Base-by-base conservation (phyloP, 306 rosid genomes). In the Senna siamea region DNA sequence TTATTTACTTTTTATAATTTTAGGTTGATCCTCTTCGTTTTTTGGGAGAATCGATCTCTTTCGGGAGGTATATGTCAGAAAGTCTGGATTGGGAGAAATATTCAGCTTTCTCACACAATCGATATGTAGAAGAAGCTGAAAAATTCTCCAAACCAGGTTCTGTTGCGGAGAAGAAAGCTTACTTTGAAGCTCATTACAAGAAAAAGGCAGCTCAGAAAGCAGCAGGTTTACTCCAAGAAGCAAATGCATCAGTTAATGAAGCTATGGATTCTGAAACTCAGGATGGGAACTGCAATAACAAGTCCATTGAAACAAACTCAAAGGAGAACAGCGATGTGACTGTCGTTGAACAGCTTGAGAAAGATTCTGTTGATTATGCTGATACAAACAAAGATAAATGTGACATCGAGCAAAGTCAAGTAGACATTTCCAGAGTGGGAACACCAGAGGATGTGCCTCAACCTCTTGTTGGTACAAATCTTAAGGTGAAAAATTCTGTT, bases 151-250 rank as follows among this genome's bases (percentile, higher is more conserved):
- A 84, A 74, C 96, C 96, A 0, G 99, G 99, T 51, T 88, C 93
- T 55, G 99, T 94, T 78, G 99, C 99, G 5, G 88, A 87, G 50
- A 89, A 85, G 86, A 89, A 75, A 67, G 97, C 99, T 26, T 94
- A 89, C 80, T 94, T 94, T 69, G 99, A 94, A 84, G 95, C 97
- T 64, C 97, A 88, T 81, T 89, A 89, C 87, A 92, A 82, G 89
- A 89, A 26, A 70, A 91, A 89, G 70, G 97, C 97, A 50, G 86
- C 83, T 2, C 91, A 87, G 74, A 86, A 75, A 85, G 90, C 88
- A 6, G 89, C 90, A 37, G 88, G 79, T 2, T 76, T 73, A 83
- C 19, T 61, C 37, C 87, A 80, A 84, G 89, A 79, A 58, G 80
- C 70, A 37, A 84, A 84, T 71, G 79, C 55, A 2, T 64, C 9